These are phyloP conservation scores for Monilinia fructicola DNA, from an alignment of 2,329 filamentous ascomycete species.

Conservation along the genomic window DNA sequence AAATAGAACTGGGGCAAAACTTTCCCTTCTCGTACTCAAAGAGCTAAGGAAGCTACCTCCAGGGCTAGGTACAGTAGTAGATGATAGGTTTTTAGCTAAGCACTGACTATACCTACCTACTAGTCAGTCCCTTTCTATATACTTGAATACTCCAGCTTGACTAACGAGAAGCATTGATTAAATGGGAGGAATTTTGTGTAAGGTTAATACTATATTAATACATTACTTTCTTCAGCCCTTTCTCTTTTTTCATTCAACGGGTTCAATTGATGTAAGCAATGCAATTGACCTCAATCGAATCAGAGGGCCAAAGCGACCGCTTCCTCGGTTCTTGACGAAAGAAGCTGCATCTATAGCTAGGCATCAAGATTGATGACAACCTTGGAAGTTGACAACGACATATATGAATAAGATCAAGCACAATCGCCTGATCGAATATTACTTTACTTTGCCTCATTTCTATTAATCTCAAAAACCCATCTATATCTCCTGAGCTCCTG, in stretches of 20 bases:
- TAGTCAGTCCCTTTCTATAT: too few relatives aligned
- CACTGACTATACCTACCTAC: too few relatives aligned
- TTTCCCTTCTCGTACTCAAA: neutral
- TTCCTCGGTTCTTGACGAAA: neutral
- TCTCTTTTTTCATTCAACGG: neutral
- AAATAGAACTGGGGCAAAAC: too few relatives aligned
- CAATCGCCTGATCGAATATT: neutral
- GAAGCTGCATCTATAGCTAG: constrained; percentile 1
- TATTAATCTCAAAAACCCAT: neutral
- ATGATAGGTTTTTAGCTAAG: too few relatives aligned
- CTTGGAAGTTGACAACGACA: neutral
- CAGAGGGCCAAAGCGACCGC: neutral
- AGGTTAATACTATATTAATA: too few relatives aligned
- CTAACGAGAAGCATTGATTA: neutral
- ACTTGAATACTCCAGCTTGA: neutral
- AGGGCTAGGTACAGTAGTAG: too few relatives aligned
- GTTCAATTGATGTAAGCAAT: neutral
- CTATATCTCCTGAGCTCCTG: neutral
- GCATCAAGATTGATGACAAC: neutral
- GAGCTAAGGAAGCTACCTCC: too few relatives aligned
- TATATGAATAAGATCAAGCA: neutral
- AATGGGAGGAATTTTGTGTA: neutral
- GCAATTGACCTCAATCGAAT: neutral
- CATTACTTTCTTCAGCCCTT: neutral
- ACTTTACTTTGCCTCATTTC: neutral